These are phyloP conservation scores for Fraxinus floribunda DNA, from an alignment of 305 asterid species.

Conservation along the genomic window DNA sequence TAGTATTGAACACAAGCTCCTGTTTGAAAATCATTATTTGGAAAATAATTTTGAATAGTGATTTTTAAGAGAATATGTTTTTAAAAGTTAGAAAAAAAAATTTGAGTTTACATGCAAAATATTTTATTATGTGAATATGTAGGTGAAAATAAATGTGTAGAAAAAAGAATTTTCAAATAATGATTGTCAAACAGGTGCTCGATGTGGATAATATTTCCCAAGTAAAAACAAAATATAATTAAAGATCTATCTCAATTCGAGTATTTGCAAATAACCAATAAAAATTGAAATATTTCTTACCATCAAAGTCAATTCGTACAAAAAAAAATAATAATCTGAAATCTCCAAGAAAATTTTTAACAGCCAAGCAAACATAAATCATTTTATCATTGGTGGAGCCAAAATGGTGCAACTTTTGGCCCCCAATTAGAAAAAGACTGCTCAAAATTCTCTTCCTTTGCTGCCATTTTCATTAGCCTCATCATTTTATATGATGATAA, in stretches of 20 bases:
- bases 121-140: no score
- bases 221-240: background rate
- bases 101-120: no score
- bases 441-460: conserved; percentile 6
- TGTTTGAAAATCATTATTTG: no score
- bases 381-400: background rate
- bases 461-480: background rate
- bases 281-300: background rate
- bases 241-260: background rate
- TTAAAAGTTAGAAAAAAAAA: no score
- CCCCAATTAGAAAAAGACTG: background rate
- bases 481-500: background rate
- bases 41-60: no score
- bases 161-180: no score
- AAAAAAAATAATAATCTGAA: background rate
- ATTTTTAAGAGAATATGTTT: no score
- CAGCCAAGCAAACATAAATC: background rate
- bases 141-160: no score
- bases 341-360: background rate
- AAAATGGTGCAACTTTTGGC: background rate
- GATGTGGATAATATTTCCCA: background rate
- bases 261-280: background rate
- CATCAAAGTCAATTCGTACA: background rate
- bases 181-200: no score
- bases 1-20: background rate